phyloP scores from a whole-genome alignment of 192 early-diverging fungal genomes.

The Coemansia furcata region DNA sequence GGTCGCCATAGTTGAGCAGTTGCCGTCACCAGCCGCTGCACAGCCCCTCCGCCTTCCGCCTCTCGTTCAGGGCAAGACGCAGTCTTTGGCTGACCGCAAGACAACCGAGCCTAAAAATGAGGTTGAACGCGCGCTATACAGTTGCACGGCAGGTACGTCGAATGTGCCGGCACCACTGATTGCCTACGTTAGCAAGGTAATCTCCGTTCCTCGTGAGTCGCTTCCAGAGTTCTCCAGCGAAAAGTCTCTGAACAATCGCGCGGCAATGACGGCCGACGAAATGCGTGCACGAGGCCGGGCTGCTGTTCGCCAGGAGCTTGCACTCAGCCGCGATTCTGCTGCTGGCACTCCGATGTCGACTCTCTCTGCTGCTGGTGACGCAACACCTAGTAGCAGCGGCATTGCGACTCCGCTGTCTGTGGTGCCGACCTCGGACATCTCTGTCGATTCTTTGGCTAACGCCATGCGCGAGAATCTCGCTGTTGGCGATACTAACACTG shows the following conservation, averaged over 20 bases:
- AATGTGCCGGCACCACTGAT: slow-evolving; percentile 63
- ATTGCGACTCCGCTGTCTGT: slow-evolving; percentile 14
- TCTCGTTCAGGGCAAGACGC: slow-evolving; percentile 59
- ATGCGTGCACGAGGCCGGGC: slow-evolving; percentile 73
- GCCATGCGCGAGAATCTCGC: slow-evolving; percentile 33
- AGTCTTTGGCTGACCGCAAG: slow-evolving; percentile 21
- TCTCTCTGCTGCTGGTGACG: slow-evolving; percentile 5
- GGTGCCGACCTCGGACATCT: background rate
- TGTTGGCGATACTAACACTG: background rate
- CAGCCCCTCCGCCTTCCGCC: slow-evolving; percentile 77
- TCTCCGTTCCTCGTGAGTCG: slow-evolving; percentile 73
- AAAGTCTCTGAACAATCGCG: slow-evolving; percentile 57
- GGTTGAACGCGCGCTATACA: slow-evolving; percentile 71
- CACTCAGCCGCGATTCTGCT: slow-evolving; percentile 22
- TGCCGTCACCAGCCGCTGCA: slow-evolving; percentile 82
- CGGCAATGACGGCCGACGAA: slow-evolving; percentile 80
- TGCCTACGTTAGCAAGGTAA: slow-evolving; percentile 93
- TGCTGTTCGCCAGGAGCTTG: slow-evolving; percentile 50
- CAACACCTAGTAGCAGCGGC: slow-evolving; percentile 35
- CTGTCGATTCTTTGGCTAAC: slow-evolving; percentile 26
- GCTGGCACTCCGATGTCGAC: slow-evolving; percentile 24
- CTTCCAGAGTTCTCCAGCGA: slow-evolving; percentile 59
- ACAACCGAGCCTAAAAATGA: slow-evolving; percentile 54
- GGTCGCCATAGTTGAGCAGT: slow-evolving; percentile 79
- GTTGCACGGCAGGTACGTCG: slow-evolving; percentile 59